These are phyloP conservation scores for Cucurbita maxima DNA, from an alignment of 306 rosid species.

Conservation along the genomic window DNA sequence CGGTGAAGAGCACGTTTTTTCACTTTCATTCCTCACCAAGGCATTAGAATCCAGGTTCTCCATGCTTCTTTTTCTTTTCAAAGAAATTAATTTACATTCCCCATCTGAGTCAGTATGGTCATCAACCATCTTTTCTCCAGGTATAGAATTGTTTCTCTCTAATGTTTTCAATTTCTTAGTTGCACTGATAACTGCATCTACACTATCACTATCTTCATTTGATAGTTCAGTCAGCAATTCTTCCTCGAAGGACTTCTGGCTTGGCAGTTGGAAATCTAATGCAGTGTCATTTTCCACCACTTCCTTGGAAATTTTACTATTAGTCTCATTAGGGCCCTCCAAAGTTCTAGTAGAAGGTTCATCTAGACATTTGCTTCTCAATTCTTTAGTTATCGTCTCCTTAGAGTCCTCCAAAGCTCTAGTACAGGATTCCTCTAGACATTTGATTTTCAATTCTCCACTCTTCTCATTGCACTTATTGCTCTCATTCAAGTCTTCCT, in stretches of 20 bases:
- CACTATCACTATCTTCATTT: constrained; percentile 14
- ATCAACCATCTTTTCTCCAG: constrained; percentile 7
- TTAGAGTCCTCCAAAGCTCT: constrained; percentile 13
- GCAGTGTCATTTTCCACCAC: not conserved
- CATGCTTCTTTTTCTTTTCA: constrained; percentile 32
- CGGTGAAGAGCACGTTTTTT: constrained; percentile 17
- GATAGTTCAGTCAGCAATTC: constrained; percentile 7
- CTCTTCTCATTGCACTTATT: constrained; percentile 9
- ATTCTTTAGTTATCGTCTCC: constrained; percentile 13
- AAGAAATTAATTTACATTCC: constrained; percentile 19
- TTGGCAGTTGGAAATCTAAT: constrained; percentile 2
- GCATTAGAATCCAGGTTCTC: constrained; percentile 26
- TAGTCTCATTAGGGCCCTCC: constrained; percentile 15
- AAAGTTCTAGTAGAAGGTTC: not conserved
- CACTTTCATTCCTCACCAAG: constrained; percentile 19
- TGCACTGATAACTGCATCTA: constrained; percentile 11
- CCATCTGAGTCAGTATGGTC: constrained; percentile 13
- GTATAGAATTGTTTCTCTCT: constrained; percentile 11
- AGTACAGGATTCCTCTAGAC: not conserved
- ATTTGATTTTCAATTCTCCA: constrained; percentile 8
- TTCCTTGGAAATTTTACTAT: constrained; percentile 15
- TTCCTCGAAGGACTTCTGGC: constrained; percentile 2
- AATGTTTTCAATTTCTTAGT: constrained; percentile 13
- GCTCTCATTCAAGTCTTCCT: constrained; percentile 13
- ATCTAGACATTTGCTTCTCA: constrained; percentile 2